A percentile compares a stretch with the other conserved stretches of the same genome.
phyloP scores from a whole-genome alignment of 805 yeast genomes.

The Priceomyces castillae region DNA sequence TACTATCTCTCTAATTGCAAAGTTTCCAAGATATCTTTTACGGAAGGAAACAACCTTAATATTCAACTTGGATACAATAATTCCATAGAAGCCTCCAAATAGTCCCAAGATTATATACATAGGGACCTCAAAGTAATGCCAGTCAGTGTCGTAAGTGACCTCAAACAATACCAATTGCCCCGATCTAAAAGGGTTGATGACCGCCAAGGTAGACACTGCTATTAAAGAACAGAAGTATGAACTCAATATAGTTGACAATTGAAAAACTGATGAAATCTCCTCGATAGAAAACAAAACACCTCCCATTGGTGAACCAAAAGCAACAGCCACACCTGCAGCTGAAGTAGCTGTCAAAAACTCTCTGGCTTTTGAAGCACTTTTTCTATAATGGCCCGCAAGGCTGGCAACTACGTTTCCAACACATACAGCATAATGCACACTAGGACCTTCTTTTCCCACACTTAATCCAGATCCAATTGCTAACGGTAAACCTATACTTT shows the following conservation, averaged over 20 bases:
- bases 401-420: constrained; percentile 81
- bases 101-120: constrained; percentile 74
- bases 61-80: constrained; percentile 70
- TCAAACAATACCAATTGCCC: constrained; percentile 93
- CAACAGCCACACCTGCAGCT: constrained; percentile 98
- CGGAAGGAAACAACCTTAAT: constrained; percentile 75
- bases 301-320: constrained; percentile 95
- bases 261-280: constrained; percentile 77
- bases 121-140: constrained; percentile 87
- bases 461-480: constrained; percentile 91
- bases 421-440: constrained; percentile 96
- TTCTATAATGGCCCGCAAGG: constrained; percentile 44
- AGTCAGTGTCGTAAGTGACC: constrained; percentile 79
- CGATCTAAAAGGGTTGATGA: constrained; percentile 86
- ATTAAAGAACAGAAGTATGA: constrained; percentile 87
- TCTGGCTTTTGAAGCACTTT: constrained; percentile 43
- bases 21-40: constrained; percentile 57
- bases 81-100: constrained; percentile 91
- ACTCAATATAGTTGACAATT: constrained; percentile 81
- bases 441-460: constrained; percentile 97
- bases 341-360: constrained; percentile 84
- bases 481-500: constrained; percentile 78
- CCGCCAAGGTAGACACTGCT: constrained; percentile 77
- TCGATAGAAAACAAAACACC: constrained; percentile 94
- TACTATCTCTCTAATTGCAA: constrained; percentile 70